Percentiles rank a stretch among this genome's conserved stretches.
These are phyloP conservation scores for Geranium rotundifolium DNA, from an alignment of 345 rosid species.

Conservation along the genomic window DNA sequence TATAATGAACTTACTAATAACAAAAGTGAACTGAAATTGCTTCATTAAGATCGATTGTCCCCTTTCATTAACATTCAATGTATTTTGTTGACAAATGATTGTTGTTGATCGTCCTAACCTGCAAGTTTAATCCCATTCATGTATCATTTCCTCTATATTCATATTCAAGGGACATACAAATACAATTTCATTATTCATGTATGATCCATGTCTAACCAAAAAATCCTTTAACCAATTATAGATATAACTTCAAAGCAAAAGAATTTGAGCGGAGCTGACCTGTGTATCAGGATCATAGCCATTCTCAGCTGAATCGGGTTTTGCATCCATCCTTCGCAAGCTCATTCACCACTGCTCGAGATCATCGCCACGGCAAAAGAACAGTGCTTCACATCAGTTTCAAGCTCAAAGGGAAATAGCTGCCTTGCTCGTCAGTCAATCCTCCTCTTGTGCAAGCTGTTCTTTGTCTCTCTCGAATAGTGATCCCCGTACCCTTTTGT, in stretches of 20 bases:
- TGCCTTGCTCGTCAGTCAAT: background rate
- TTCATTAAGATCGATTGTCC: no score
- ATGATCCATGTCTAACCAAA: background rate
- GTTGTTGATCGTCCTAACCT: no score
- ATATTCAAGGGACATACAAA: background rate
- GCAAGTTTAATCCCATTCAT: no score
- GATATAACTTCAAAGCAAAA: background rate
- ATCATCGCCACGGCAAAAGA: background rate
- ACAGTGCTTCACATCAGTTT: background rate
- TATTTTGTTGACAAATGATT: no score
- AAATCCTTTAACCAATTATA: background rate
- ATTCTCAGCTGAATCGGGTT: background rate
- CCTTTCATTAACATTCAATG: no score
- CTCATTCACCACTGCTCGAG: background rate
- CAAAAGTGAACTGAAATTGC: no score
- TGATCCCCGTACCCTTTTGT: background rate
- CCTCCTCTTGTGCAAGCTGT: constrained; percentile 6
- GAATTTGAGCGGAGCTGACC: constrained; percentile 5
- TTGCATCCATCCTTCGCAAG: background rate
- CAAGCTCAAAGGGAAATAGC: background rate
- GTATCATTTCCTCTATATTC: background rate
- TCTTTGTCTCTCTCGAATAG: background rate
- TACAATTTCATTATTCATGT: background rate
- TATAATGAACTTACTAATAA: no score
- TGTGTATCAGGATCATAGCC: background rate